These are phyloP conservation scores for Dactylellina leptospora DNA, from an alignment of 2,329 filamentous ascomycete genomes.

Conservation along the genomic window DNA sequence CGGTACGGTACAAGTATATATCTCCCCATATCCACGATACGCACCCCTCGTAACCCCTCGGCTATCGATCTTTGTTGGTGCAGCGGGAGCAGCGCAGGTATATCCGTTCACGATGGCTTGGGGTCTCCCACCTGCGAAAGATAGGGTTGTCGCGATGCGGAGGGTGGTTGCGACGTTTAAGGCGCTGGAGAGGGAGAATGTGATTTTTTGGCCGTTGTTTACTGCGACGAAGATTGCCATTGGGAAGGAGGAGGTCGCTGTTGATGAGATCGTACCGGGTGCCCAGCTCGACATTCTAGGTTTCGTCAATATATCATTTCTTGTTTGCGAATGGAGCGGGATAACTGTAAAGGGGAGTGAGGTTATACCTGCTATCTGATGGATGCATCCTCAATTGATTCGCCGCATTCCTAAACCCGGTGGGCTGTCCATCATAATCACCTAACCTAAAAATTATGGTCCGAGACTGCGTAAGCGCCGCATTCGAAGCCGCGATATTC, in stretches of 20 bases:
- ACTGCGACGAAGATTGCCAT: constrained; percentile 71
- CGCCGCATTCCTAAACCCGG: constrained; percentile 72
- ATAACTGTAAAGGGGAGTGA: background rate
- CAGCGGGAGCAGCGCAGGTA: constrained; percentile 62
- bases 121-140: constrained; percentile 70
- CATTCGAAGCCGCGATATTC: constrained; percentile 63
- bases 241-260: constrained; percentile 63
- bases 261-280: constrained; percentile 10
- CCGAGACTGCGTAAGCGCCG: constrained; percentile 60
- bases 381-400: constrained; percentile 75
- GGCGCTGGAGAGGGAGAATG: constrained; percentile 71
- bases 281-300: constrained; percentile 29
- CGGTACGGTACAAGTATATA: constrained; percentile 71
- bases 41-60: constrained; percentile 73
- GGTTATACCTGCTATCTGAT: constrained; percentile 62
- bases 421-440: constrained; percentile 71
- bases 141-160: constrained; percentile 71
- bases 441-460: constrained; percentile 71
- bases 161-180: constrained; percentile 67
- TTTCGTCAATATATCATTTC: constrained; percentile 1
- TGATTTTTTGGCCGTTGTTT: constrained; percentile 32
- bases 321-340: background rate
- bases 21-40: constrained; percentile 71
- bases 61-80: constrained; percentile 71
- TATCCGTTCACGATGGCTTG: constrained; percentile 66